Evolutionary conservation across 2,329 filamentous ascomycete genomes (phyloP).

Genomic region (Metarhizium guizhouense): DNA sequence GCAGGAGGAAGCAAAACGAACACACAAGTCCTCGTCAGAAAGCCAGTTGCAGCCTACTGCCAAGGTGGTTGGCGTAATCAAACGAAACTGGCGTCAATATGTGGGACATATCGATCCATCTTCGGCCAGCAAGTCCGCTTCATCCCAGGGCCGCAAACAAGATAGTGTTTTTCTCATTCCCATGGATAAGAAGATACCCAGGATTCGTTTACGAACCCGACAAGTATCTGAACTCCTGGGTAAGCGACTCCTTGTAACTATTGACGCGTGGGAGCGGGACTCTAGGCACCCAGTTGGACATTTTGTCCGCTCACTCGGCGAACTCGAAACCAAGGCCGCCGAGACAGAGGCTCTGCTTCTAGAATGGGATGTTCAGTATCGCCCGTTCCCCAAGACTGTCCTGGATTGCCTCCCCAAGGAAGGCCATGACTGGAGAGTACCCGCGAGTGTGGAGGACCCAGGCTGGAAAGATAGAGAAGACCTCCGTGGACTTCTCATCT

Average conservation of each 20-base stretch:
- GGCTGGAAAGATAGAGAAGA: slow-evolving; percentile 84
- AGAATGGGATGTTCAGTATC: slow-evolving; percentile 96
- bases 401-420: slow-evolving; percentile 86
- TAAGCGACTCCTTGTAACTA: slow-evolving; percentile 84
- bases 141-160: slow-evolving; percentile 71
- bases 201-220: slow-evolving; percentile 85
- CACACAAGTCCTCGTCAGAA: slow-evolving; percentile 68
- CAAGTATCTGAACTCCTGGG: slow-evolving; percentile 84
- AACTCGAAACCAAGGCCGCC: slow-evolving; percentile 92
- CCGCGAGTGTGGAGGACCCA: slow-evolving; percentile 65
- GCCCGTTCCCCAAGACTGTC: slow-evolving; percentile 92
- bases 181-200: slow-evolving; percentile 97
- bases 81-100: slow-evolving; percentile 96
- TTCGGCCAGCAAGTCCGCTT: slow-evolving; percentile 64
- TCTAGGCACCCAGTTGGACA: slow-evolving; percentile 89
- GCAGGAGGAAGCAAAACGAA: slow-evolving; percentile 83
- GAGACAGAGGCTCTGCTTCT: slow-evolving; percentile 91
- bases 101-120: slow-evolving; percentile 90
- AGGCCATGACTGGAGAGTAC: slow-evolving; percentile 91
- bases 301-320: slow-evolving; percentile 85
- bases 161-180: slow-evolving; percentile 92
- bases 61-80: slow-evolving; percentile 82
- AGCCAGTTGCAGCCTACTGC: slow-evolving; percentile 82
- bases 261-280: slow-evolving; percentile 92
- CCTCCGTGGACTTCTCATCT: slow-evolving; percentile 77